Base-by-base conservation (phyloP, 1,139 yeast genomes). In the Lodderomyces orthopsilosis region DNA sequence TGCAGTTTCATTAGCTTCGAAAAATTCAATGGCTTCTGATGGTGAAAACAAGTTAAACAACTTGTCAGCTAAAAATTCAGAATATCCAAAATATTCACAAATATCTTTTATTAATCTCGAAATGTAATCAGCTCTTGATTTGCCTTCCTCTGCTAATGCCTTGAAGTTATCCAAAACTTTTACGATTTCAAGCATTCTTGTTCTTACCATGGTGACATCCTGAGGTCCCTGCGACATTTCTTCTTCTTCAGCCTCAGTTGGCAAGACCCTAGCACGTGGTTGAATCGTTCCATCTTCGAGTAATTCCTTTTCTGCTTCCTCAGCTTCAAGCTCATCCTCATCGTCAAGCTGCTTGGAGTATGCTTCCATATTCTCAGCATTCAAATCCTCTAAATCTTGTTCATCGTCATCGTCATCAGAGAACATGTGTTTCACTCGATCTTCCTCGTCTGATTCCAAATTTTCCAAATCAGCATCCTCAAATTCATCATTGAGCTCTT, bases 1-100 rank as follows among this genome's bases (percentile, higher is more conserved):
- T 28, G 96, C 87, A 46, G 91, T 88, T 70, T 94, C 99, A 68
- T 93, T 93, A 39, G 98, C 98, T 71, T 94, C 98, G 56, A 94
- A 94, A 61, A 94, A 94, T 65, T 93, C 98, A 77, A 94, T 80
- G 14, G 98, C 98, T 70, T 94, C 99, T 14, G 93, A 77, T 32
- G 98, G 98, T 13, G 94, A 81, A 63, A 94, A 94, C 50, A 93
- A 74, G 57, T 90, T 82, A 71, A 90, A 90, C 48, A 93, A 75
- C 64, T 91, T 91, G 58, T 90, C 97, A 23, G 98, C 98, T 58
- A 94, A 77, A 62, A 85, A 90, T 55, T 83, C 87, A n/a, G 93
- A 80, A 68, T 94, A 94, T n/a, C 98, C 98, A 60, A 91, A 94
- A 69, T 94, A 94, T 58, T 85, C 87, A 63, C 94, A 83, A 42